Conservation (phyloP, 768 basidiomycete species). For the Wakefieldia striispora region DNA sequence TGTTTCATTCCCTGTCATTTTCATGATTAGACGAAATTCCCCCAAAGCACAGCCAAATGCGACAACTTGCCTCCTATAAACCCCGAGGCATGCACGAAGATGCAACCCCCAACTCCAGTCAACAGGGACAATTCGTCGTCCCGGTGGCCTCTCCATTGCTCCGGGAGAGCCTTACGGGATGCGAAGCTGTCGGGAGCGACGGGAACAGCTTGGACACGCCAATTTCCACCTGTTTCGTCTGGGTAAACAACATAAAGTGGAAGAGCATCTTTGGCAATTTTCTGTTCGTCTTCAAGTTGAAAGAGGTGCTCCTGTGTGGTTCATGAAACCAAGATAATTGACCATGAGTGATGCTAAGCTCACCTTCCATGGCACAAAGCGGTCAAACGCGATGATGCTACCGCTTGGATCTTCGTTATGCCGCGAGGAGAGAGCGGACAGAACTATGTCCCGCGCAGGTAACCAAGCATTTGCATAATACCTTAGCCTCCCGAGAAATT, state of each 20-base stretch:
- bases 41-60: slow-evolving; percentile 1
- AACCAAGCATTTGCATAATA: slow-evolving; percentile 91
- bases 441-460: slow-evolving; percentile 81
- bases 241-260: slow-evolving; percentile 89
- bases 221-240: slow-evolving; percentile 70
- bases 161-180: slow-evolving; percentile 89
- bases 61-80: slow-evolving; percentile 83
- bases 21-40: slow-evolving; percentile 7
- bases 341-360: slow-evolving; percentile 4
- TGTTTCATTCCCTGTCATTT: slow-evolving; percentile 75
- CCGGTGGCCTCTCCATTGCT: slow-evolving; percentile 88
- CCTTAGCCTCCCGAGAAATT: slow-evolving; percentile 76
- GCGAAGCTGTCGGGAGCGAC: slow-evolving; percentile 79
- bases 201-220: slow-evolving; percentile 94
- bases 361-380: slow-evolving; percentile 89
- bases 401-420: slow-evolving; percentile 63
- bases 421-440: slow-evolving; percentile 57
- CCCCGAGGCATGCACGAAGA: slow-evolving; percentile 94
- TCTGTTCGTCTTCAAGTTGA: slow-evolving; percentile 68
- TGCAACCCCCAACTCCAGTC: slow-evolving; percentile 75
- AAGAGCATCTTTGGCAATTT: slow-evolving; percentile 43
- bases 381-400: slow-evolving; percentile 74
- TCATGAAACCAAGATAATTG: slow-evolving; percentile 14
- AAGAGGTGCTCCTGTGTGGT: slow-evolving; percentile 78
- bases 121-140: slow-evolving; percentile 76